Conservation (phyloP, 192 early-diverging fungal species). For the Phycomyces nitens region DNA sequence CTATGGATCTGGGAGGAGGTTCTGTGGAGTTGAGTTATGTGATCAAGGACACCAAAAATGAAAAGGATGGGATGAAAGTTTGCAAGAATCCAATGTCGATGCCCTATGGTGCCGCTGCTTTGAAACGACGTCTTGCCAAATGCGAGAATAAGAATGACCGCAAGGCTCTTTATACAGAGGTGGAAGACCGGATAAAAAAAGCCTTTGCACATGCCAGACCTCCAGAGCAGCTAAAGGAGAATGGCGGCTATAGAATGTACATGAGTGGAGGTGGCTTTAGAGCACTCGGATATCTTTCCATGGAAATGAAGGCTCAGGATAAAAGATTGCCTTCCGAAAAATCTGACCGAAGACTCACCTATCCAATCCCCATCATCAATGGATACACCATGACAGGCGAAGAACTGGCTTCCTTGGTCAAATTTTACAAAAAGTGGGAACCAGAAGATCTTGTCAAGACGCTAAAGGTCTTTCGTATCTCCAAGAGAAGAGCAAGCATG, state of each 20-base stretch:
- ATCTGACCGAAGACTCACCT: constrained; percentile 18
- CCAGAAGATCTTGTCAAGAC: constrained; percentile 27
- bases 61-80: constrained; percentile 17
- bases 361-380: constrained; percentile 55
- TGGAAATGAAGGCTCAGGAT: constrained; percentile 39
- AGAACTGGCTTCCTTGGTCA: constrained; percentile 32
- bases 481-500: constrained; percentile 51
- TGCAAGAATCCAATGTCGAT: constrained; percentile 36
- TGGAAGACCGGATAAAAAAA: constrained; percentile 37
- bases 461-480: constrained; percentile 46
- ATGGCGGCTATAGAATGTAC: constrained; percentile 43
- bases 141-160: constrained; percentile 26
- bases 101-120: constrained; percentile 50
- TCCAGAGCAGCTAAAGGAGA: constrained; percentile 16
- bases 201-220: constrained; percentile 28
- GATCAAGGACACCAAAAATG: constrained; percentile 2
- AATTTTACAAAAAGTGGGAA: constrained; percentile 32
- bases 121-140: constrained; percentile 38
- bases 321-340: constrained; percentile 5
- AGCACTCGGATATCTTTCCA: constrained; percentile 50
- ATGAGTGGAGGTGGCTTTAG: constrained; percentile 55
- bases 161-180: constrained; percentile 13
- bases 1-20: constrained; percentile 56
- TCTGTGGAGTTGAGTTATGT: constrained; percentile 56
- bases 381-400: constrained; percentile 45